Evolutionary conservation across 2,329 filamentous ascomycete species (phyloP), one percentile per base, ranked within the genome.

Genomic region (Alternaria alternata): DNA sequence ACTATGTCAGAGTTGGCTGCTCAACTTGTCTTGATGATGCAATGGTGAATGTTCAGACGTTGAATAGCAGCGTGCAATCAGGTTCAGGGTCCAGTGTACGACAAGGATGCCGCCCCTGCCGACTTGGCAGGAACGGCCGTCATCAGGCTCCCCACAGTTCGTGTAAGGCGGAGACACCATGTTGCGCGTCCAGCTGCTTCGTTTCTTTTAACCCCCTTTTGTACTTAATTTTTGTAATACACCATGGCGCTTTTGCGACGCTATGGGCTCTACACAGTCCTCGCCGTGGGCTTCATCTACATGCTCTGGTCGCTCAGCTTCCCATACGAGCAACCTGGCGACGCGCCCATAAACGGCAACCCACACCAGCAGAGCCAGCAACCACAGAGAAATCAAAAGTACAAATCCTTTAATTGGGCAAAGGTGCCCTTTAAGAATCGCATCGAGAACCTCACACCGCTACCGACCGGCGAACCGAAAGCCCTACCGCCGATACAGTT

Each of bases 401-500:
- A 59, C 52, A 65, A 69, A 14, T 65, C 63, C 2, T 73, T 80
- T 60, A 66, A 79, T 34, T 84, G 82, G 82, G 71, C 68, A 20
- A 71, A 76, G 28, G 70, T 82, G 3, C 72, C 77, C 2, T 67
- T 79, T n/a, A 74, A 77, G 38, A 78, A 82, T 64, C 80, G 79
- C 9, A 73, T 82, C 46, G 64, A 72, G 22, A 68, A 69, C 8
- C 63, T 79, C 41, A 75, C 70, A 7, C 67, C 72, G 12, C 62
- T 84, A 26, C 81, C 82, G 9, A 76, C 72, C 4, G 76, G 68
- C 16, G 68, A 73, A 24, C 78, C 80, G 2, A 67, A 65, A 14
- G 66, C 72, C 47, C 74, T 83, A 1, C 81, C 82, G 0, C 76
- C 71, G 53, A 77, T 84, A 32, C 82, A 84, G 57, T 74, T 76